Percentiles rank a stretch among this genome's conserved stretches.
Evolutionary conservation across 2,329 filamentous ascomycete species (phyloP).

Genomic region (Aspergillus sp.): DNA sequence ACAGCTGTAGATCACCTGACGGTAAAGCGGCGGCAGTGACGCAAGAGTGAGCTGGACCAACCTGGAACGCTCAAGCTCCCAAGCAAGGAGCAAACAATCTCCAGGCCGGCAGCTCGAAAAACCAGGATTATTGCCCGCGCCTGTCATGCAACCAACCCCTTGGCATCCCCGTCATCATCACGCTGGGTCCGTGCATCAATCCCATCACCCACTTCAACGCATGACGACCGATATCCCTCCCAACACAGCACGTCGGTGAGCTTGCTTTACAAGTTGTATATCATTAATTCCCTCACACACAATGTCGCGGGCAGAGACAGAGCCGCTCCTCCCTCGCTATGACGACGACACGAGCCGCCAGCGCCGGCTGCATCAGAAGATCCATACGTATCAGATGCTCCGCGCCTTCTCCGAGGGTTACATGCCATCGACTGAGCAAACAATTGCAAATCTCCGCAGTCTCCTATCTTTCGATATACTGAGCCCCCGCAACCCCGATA

Average conservation of each 20-base stretch:
- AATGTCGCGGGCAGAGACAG: conserved; percentile 60
- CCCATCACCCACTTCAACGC: conserved; percentile 1
- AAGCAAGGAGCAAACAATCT: conserved; percentile 3
- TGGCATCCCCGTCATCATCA: not conserved
- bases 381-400: conserved; percentile 91
- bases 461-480: conserved; percentile 76
- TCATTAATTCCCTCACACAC: conserved; percentile 7
- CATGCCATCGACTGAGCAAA: conserved; percentile 88
- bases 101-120: not conserved
- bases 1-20: conserved; percentile 17
- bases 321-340: conserved; percentile 77
- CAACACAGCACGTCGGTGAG: conserved; percentile 9
- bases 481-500: conserved; percentile 69
- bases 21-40: conserved; percentile 22
- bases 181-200: not conserved
- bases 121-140: not conserved
- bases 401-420: conserved; percentile 78
- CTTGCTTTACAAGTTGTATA: not conserved
- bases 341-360: conserved; percentile 75
- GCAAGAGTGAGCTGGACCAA: conserved; percentile 18
- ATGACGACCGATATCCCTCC: not conserved
- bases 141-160: conserved; percentile 10
- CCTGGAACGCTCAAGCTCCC: not conserved
- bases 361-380: conserved; percentile 77
- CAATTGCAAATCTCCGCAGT: conserved; percentile 75